Evolutionary conservation across 75 land plant species (phyloP), one percentile per base, ranked within the genome.

Genomic region (Chamaecyparis obtusa): DNA sequence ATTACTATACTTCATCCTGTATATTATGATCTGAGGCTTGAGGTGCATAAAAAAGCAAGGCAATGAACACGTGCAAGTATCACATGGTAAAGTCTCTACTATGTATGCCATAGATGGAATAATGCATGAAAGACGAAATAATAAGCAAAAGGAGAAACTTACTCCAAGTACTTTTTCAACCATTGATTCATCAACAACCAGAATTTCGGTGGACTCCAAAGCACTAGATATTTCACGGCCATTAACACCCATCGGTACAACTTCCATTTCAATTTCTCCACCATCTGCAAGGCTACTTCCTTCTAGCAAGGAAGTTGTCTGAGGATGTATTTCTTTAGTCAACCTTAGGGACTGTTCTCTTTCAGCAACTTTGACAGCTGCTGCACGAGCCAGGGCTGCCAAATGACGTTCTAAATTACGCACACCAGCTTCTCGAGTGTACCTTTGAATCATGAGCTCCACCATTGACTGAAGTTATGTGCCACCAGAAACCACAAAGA

Each of bases 391-490:
- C 86, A 98, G 88, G 60, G 99, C 95, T 92, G 99, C 97, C 83
- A 98, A 88, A 90, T 95, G 98, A 43, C 99, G 92, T 75, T 97
- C 96, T 56, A 98, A 90, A 87, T 92, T 95, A 9, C 99, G 93
- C 3, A 98, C 99, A 88, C 99, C 99, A 88, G 99, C 99, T 90
- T 98, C 99, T 86, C 99, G 90, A 48, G 98, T 96, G 88, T 98
- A 98, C 76, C 93, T 89, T 83, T 94, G 94, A 69, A 98, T 97
- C 0, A 97, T 93, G 86, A 96, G 96, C 91, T 95, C 94, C 54
- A 96, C 99, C 90, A 94, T 93, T 49, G 87, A 92, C 99, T 98
- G 17, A 57, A 46, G 14, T 83, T 49, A 89, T 1, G 39, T 64
- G 24, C 41, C 35, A 46, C 55, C 48, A 86, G 27, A 86, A 19